Evolutionary conservation across 2,329 filamentous ascomycete genomes (phyloP).

Genomic region (Phialophora chinensis): DNA sequence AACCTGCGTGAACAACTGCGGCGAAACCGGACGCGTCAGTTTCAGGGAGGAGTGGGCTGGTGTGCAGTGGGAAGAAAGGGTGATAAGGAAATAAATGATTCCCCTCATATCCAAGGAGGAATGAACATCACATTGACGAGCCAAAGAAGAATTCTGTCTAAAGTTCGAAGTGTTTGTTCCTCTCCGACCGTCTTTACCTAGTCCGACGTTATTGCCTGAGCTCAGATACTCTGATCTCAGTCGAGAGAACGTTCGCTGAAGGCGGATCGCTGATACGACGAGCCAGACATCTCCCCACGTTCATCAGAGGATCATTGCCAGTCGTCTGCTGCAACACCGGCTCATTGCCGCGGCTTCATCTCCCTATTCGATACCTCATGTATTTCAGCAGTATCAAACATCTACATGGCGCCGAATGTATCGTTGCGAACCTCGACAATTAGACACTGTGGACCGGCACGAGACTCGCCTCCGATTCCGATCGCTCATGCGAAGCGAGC

Average conservation of each 20-base stretch:
- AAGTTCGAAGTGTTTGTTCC: background rate
- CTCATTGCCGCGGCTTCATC: no score
- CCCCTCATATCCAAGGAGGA: background rate
- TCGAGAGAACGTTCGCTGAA: background rate
- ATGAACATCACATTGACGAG: background rate
- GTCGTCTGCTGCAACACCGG: background rate
- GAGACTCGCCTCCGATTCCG: background rate
- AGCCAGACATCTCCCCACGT: background rate
- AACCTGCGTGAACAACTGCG: slow-evolving; percentile 82
- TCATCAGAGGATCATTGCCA: background rate
- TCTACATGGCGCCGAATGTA: background rate
- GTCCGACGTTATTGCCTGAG: background rate
- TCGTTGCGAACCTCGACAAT: background rate
- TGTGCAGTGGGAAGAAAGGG: slow-evolving; percentile 90
- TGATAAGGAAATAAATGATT: slow-evolving; percentile 38
- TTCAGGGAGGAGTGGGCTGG: slow-evolving; percentile 97
- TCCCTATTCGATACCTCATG: background rate
- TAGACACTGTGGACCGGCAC: background rate
- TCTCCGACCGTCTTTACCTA: background rate
- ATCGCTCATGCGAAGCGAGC: background rate
- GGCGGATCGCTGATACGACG: background rate
- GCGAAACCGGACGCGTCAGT: slow-evolving; percentile 67
- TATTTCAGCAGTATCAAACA: background rate
- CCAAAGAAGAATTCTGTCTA: background rate
- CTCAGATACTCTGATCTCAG: background rate